Conservation (phyloP, 1,284 basidiomycete genomes). For the Neonothopanus nambi region DNA sequence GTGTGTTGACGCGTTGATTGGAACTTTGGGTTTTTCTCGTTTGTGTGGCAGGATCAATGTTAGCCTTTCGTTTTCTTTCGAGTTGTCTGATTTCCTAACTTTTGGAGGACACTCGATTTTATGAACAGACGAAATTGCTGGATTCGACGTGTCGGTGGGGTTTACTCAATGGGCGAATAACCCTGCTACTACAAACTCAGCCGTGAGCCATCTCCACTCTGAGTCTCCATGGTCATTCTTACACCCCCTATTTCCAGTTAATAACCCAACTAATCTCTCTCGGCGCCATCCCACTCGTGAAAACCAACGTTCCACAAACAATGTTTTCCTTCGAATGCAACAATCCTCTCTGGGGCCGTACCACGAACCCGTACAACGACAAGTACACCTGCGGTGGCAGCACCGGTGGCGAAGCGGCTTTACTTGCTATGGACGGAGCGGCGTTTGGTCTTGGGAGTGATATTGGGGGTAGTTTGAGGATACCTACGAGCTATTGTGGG, state of each 20-base stretch:
- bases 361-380: slow-evolving; percentile 70
- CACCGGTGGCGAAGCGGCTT: slow-evolving; percentile 77
- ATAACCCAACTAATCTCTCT: slow-evolving; percentile 45
- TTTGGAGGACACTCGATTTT: slow-evolving; percentile 10
- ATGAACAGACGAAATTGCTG: slow-evolving; percentile 53
- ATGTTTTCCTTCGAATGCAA: slow-evolving; percentile 85
- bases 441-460: slow-evolving; percentile 81
- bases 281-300: slow-evolving; percentile 49
- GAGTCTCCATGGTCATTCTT: neutral
- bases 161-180: slow-evolving; percentile 69
- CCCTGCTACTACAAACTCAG: slow-evolving; percentile 56
- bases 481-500: slow-evolving; percentile 82
- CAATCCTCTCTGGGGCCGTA: slow-evolving; percentile 82
- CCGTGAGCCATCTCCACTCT: slow-evolving; percentile 43
- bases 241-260: slow-evolving; percentile 29
- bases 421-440: slow-evolving; percentile 75
- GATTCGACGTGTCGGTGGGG: slow-evolving; percentile 72
- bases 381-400: slow-evolving; percentile 74
- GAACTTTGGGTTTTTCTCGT: neutral
- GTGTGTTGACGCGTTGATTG: neutral
- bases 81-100: slow-evolving; percentile 38
- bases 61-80: slow-evolving; percentile 47
- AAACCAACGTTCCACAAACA: slow-evolving; percentile 77
- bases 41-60: slow-evolving; percentile 74
- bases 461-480: slow-evolving; percentile 75